Evolutionary conservation across 768 basidiomycete genomes (phyloP).

Genomic region (Lactarius vividus): DNA sequence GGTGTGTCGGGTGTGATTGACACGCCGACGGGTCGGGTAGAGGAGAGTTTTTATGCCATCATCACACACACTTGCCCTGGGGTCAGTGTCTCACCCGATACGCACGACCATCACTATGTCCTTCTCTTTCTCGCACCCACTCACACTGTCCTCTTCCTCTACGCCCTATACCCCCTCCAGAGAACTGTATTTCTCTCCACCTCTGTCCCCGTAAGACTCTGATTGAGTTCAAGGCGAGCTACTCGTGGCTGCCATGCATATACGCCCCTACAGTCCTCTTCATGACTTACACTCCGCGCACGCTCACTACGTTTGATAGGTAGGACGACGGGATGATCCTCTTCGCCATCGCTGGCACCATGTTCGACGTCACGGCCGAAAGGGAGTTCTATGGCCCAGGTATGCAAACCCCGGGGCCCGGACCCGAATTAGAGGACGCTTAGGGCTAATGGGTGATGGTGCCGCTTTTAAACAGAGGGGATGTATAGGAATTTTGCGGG

Average conservation of each 20-base stretch:
- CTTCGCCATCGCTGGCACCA: constrained; percentile 80
- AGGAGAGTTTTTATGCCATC: too few species aligned
- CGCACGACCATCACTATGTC: constrained; percentile 28
- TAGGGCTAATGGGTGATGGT: background rate
- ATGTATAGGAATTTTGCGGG: constrained; percentile 98
- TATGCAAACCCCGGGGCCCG: constrained; percentile 42
- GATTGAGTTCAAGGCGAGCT: constrained; percentile 73
- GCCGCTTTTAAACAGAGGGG: constrained; percentile 49
- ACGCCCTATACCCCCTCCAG: constrained; percentile 75
- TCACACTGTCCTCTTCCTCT: constrained; percentile 73
- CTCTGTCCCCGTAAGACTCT: constrained; percentile 48
- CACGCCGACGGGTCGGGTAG: too few species aligned
- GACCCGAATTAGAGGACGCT: background rate
- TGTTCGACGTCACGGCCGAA: constrained; percentile 92
- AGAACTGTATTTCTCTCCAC: constrained; percentile 71
- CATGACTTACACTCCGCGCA: constrained; percentile 75
- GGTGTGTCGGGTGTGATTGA: too few species aligned
- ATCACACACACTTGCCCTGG: background rate
- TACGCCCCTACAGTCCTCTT: constrained; percentile 79
- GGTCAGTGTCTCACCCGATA: background rate
- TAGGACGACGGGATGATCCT: constrained; percentile 68
- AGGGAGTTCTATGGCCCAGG: constrained; percentile 94
- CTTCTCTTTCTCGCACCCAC: constrained; percentile 58
- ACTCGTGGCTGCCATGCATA: constrained; percentile 87
- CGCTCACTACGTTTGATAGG: constrained; percentile 65